Evolutionary conservation across 495 filamentous ascomycete species (phyloP).

Genomic region (Aspergillus ellipticus): DNA sequence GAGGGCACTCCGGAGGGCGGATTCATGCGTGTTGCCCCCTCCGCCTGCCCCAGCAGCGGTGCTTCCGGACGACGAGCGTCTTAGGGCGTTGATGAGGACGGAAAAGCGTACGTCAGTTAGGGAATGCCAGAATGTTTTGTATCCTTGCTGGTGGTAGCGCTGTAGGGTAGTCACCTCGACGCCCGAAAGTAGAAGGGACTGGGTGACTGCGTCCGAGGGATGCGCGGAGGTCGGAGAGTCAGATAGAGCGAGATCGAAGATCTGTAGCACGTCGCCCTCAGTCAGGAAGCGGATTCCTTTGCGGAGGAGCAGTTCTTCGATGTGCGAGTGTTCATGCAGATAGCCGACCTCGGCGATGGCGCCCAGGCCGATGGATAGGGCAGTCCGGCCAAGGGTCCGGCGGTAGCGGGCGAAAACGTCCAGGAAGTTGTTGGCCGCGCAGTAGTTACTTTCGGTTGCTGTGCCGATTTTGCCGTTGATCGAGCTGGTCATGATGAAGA

Average conservation of each 20-base stretch:
- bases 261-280: conserved; percentile 33
- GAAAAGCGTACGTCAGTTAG: no score
- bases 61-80: background rate
- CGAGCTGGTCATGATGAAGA: conserved; percentile 41
- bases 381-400: background rate
- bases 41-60: no score
- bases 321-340: conserved; percentile 33
- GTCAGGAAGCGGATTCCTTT: conserved; percentile 27
- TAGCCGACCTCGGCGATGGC: conserved; percentile 27
- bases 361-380: conserved; percentile 18
- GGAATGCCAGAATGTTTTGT: no score
- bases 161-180: background rate
- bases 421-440: conserved; percentile 22
- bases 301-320: conserved; percentile 28
- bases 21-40: no score
- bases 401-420: conserved; percentile 25
- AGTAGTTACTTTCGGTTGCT: conserved; percentile 54
- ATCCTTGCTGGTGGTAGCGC: background rate
- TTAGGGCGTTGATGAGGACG: no score
- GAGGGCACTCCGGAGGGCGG: background rate
- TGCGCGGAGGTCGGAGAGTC: background rate
- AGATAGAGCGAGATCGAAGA: conserved; percentile 21
- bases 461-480: conserved; percentile 51
- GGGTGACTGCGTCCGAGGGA: background rate
- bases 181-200: background rate